phyloP scores from a whole-genome alignment of 164 flowering plant genomes.

The Chloranthus sessilifolius region DNA sequence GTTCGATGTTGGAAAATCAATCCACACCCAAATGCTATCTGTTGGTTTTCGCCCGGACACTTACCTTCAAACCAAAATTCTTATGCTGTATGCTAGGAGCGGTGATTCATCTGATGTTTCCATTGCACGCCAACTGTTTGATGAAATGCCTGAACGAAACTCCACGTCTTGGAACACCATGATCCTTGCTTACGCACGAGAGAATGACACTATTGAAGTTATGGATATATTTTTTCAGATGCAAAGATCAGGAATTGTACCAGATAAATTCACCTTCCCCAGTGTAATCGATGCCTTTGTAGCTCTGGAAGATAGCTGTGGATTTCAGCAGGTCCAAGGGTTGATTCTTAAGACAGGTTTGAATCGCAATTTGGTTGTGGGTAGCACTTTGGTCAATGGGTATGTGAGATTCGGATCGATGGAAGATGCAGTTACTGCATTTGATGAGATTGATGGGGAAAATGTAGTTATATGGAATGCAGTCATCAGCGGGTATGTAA shows the following conservation, averaged over 20 bases:
- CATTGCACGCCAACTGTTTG: conserved; percentile 5
- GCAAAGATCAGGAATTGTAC: conserved; percentile 6
- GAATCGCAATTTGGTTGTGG: conserved; percentile 9
- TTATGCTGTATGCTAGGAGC: conserved; percentile 4
- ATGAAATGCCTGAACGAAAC: conserved; percentile 5
- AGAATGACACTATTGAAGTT: conserved; percentile 1
- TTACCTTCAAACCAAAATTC: conserved; percentile 10
- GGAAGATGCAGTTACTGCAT: conserved; percentile 10
- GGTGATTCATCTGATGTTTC: background rate
- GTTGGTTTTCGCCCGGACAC: conserved; percentile 3
- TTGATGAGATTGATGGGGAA: conserved; percentile 9
- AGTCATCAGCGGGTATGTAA: conserved; percentile 6
- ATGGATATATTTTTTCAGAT: conserved; percentile 3
- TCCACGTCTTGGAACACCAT: conserved; percentile 16
- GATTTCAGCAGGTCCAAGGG: conserved; percentile 9
- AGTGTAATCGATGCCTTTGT: conserved; percentile 7
- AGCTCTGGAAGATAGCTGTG: conserved; percentile 1
- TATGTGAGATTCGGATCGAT: conserved; percentile 11
- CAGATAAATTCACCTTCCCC: conserved; percentile 14
- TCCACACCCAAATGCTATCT: conserved; percentile 7
- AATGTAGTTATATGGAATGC: conserved; percentile 13
- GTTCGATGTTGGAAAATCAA: conserved; percentile 1
- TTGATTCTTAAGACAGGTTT: conserved; percentile 5
- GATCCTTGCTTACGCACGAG: conserved; percentile 5
- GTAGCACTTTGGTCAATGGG: conserved; percentile 8